Conservation (phyloP, 2,329 filamentous ascomycete genomes). For the Talaromyces verruculosus region DNA sequence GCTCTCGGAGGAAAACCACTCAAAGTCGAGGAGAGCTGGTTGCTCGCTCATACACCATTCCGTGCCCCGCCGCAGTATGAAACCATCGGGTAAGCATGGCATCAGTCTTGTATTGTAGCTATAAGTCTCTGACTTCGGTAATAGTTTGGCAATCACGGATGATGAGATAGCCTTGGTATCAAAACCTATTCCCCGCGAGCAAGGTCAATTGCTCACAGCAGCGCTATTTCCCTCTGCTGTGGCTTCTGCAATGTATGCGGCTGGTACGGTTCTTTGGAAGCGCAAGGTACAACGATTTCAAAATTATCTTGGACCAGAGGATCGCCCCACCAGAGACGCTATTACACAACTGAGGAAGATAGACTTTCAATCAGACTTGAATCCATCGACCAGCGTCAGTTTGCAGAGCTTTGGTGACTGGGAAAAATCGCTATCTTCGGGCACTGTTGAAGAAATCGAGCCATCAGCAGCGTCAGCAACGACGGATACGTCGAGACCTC, state of each 20-base stretch:
- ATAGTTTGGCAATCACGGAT: slow-evolving; percentile 32
- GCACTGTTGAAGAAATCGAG: slow-evolving; percentile 2
- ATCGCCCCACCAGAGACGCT: slow-evolving; percentile 21
- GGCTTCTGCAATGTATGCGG: slow-evolving; percentile 36
- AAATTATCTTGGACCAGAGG: slow-evolving; percentile 21
- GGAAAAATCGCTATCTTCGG: slow-evolving; percentile 17
- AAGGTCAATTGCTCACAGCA: slow-evolving; percentile 32
- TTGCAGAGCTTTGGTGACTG: slow-evolving; percentile 23
- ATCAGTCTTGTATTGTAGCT: background rate
- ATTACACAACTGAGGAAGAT: slow-evolving; percentile 11
- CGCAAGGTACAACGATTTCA: slow-evolving; percentile 32
- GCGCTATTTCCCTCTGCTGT: slow-evolving; percentile 36
- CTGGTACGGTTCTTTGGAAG: slow-evolving; percentile 32
- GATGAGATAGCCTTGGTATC: slow-evolving; percentile 31
- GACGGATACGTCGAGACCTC: background rate
- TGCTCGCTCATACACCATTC: slow-evolving; percentile 62
- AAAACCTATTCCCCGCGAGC: slow-evolving; percentile 31
- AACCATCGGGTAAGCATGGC: slow-evolving; percentile 56
- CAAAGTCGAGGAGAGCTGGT: slow-evolving; percentile 55
- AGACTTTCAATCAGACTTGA: slow-evolving; percentile 16
- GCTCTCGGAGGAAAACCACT: slow-evolving; percentile 51
- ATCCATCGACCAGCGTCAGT: slow-evolving; percentile 18
- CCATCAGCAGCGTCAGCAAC: background rate
- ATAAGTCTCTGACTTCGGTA: background rate
- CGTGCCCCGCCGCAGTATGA: slow-evolving; percentile 60